phyloP scores from a whole-genome alignment of 2,329 filamentous ascomycete species.

The Camillea tinctor region DNA sequence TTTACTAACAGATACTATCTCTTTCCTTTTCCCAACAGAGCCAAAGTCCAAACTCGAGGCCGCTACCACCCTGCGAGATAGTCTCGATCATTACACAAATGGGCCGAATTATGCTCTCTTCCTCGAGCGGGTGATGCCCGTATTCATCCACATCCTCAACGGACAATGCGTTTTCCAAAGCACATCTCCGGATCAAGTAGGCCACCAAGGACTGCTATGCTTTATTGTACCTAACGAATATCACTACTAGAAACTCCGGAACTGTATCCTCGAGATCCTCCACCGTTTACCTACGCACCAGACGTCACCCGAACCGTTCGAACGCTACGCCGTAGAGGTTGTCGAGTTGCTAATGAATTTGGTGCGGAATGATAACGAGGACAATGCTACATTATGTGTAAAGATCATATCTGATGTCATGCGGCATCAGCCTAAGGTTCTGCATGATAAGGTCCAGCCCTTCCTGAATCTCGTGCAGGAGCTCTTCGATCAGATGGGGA shows the following conservation, averaged over 20 bases:
- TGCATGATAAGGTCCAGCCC: conserved; percentile 75
- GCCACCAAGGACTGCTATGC: conserved; percentile 21
- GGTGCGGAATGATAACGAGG: conserved; percentile 91
- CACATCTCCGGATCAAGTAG: conserved; percentile 83
- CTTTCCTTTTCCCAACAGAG: conserved; percentile 54
- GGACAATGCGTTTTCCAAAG: conserved; percentile 89
- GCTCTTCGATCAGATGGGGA: conserved; percentile 92
- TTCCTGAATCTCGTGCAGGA: conserved; percentile 93
- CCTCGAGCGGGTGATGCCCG: conserved; percentile 82
- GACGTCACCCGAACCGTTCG: conserved; percentile 75
- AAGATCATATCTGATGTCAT: conserved; percentile 98
- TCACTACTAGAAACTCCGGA: conserved; percentile 71
- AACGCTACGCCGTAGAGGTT: conserved; percentile 83
- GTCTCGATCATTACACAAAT: conserved; percentile 82
- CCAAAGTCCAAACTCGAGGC: conserved; percentile 77
- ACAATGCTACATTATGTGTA: conserved; percentile 97
- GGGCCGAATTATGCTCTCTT: conserved; percentile 77
- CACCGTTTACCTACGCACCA: conserved; percentile 75
- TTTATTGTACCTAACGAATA: conserved; percentile 18
- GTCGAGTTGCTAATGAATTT: conserved; percentile 88
- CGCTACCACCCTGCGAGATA: conserved; percentile 84
- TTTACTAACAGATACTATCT: neutral
- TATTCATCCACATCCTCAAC: conserved; percentile 82
- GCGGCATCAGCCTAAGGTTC: conserved; percentile 83
- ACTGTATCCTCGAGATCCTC: conserved; percentile 90